Percentiles rank a stretch among this genome's conserved stretches.
Evolutionary conservation across 768 basidiomycete species (phyloP).

Genomic region (Dictyophora rubrovolvata): DNA sequence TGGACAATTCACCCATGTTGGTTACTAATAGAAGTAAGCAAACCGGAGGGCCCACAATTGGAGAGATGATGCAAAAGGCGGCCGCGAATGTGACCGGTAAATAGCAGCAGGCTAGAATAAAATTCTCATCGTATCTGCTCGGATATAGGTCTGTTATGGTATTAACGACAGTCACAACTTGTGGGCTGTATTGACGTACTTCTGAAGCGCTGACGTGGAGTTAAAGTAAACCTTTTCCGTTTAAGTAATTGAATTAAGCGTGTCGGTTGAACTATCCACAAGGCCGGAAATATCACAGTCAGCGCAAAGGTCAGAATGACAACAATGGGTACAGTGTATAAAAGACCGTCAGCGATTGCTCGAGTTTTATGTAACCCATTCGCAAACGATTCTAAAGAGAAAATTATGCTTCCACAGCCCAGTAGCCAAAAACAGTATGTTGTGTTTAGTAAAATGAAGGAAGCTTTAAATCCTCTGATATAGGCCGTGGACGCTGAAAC

Average conservation of each 20-base stretch:
- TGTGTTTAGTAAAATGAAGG: slow-evolving; percentile 46
- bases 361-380: slow-evolving; percentile 18
- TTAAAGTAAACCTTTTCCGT: slow-evolving; percentile 50
- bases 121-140: slow-evolving; percentile 56
- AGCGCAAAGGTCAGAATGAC: slow-evolving; percentile 50
- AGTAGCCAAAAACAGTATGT: slow-evolving; percentile 54
- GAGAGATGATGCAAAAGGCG: slow-evolving; percentile 66
- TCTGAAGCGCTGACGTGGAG: slow-evolving; percentile 71
- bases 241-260: slow-evolving; percentile 48
- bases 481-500: slow-evolving; percentile 56
- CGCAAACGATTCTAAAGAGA: slow-evolving; percentile 51
- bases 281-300: slow-evolving; percentile 59
- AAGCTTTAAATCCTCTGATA: slow-evolving; percentile 50
- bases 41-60: slow-evolving; percentile 63
- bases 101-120: slow-evolving; percentile 54
- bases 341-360: slow-evolving; percentile 55
- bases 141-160: slow-evolving; percentile 53
- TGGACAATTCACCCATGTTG: slow-evolving; percentile 43
- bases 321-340: slow-evolving; percentile 58
- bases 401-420: slow-evolving; percentile 59
- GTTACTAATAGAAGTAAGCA: slow-evolving; percentile 54
- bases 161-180: not conserved
- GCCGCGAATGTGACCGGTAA: slow-evolving; percentile 64
- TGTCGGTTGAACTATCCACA: slow-evolving; percentile 63
- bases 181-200: slow-evolving; percentile 33